Evolutionary conservation across 305 asterid species (phyloP), one percentile per base, ranked within the genome.

Genomic region (Fraxinus paxiana): DNA sequence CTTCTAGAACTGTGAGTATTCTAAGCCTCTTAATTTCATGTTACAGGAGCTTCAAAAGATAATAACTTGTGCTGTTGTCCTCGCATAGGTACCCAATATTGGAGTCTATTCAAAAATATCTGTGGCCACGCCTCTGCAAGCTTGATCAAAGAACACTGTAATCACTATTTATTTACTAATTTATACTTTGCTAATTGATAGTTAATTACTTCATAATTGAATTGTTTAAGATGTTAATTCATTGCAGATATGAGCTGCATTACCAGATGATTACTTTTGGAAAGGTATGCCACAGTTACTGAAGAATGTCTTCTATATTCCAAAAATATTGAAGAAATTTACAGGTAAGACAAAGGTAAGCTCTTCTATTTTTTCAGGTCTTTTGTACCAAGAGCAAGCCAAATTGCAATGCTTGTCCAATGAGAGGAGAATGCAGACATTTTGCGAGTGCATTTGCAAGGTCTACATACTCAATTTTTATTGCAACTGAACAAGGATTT

Each of bases 41-140:
- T 43, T 28, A 72, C 82, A 80, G 73, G 12, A 41, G 73, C 82
- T 76, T 59, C 77, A 79, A 41, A 82, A 83, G 81, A 72, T 61
- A 75, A 77, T 84, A 34, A 83, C 82, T 85, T 70, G 33, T 77
- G 76, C 77, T 80, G 83, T 71, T 86, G 24, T 79, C 77, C 22
- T 85, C 81, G 48, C 77, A 80, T 82, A 96, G 99, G 92, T 96
- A 96, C 87, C 99, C 99, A 1, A 87, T 96, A 82, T 80, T 94
- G 91, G 99, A 96, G 86, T 89, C 99, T 6, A 93, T 96, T 76
- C 98, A 96, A 88, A 92, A 96, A 81, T 96, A 92, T 79, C 89
- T 96, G 78, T 96, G 98, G 98, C 99, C 99, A 79, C 90, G 99
- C 81, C 98, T 96, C 86, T 94, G 99, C 97, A 96, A 94, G 86